These are phyloP conservation scores for Bruguiera parviflora DNA, from an alignment of 345 rosid species.

Conservation along the genomic window DNA sequence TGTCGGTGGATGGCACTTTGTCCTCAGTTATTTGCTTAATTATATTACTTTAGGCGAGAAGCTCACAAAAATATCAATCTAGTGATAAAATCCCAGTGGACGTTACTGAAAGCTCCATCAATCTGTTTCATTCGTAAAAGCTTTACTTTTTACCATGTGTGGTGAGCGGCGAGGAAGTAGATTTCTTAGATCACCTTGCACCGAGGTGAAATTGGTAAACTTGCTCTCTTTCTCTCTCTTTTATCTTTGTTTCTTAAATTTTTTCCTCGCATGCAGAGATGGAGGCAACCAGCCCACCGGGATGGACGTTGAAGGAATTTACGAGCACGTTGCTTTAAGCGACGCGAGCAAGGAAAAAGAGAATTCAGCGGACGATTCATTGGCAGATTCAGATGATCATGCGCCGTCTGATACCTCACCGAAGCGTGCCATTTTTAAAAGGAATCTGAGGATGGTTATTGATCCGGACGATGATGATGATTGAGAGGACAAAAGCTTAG, in stretches of 20 bases:
- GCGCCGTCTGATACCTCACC: conserved; percentile 10
- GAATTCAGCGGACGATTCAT: conserved; percentile 7
- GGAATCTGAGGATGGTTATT: conserved; percentile 59
- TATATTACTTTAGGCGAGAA: conserved; percentile 19
- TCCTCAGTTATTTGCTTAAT: conserved; percentile 4
- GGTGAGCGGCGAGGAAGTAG: background rate
- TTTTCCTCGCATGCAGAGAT: conserved; percentile 29
- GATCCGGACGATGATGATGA: conserved; percentile 8
- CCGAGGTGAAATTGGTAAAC: no score
- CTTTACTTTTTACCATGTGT: background rate
- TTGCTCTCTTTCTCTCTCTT: no score
- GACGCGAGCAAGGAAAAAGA: conserved; percentile 11
- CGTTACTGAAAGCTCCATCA: conserved; percentile 34
- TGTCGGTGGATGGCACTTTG: no score
- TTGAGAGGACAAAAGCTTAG: no score
- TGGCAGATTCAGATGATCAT: conserved; percentile 44
- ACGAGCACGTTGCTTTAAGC: conserved; percentile 17
- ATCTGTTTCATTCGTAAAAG: background rate
- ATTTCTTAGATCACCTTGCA: background rate
- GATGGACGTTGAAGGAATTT: conserved; percentile 5
- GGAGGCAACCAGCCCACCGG: conserved; percentile 15
- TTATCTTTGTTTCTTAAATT: background rate
- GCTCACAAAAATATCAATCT: conserved; percentile 13
- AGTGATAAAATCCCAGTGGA: conserved; percentile 21
- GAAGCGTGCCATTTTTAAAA: conserved; percentile 35